Base-by-base conservation (phyloP, 1,139 yeast species). In the Nematodospora anomalae region DNA sequence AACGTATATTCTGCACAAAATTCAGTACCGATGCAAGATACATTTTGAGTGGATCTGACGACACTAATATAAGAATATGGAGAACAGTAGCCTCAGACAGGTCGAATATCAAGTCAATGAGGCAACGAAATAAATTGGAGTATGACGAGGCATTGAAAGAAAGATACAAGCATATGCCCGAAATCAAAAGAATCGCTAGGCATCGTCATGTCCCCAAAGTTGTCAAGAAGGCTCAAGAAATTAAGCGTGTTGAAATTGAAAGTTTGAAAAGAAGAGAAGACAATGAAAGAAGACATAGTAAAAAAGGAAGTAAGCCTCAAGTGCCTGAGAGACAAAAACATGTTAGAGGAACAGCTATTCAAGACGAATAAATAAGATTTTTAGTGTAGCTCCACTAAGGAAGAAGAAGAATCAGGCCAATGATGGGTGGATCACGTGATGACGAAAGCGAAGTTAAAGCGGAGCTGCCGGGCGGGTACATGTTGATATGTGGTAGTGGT, bases 151-250 rank as follows among this genome's bases (percentile, higher is more conserved):
- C 95, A 29, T 77, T 92, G 60, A 90, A 89, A 63, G 96, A 92
- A 53, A 77, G 96, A 56, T 92, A 79, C 71, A 86, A 87, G 67
- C 84, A 84, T 65, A 89, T 92, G 97, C 98, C 98, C 1, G 98
- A 92, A 60, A 84, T 92, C 55, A 79, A 79, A 55, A 78, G 97
- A 54, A 94, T 92, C 46, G 67, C 89, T 16, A 79, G 92, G 60
- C 97, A 92, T 64, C 80, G 98, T 61, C 97, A 90, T 58, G 74
- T 90, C 41, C 98, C 98, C 18, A 69, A 70, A 48, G 85, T 83
- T 31, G 79, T 92, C 47, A 90, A 89, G 74, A 86, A 84, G 62
- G 96, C 97, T 28, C 76, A 76, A 35, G 96, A 89, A 45, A 87
- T 86, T 55, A 92, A 92, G 69, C 65, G 81, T 26, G 71, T 75